A percentile compares a stretch with the other conserved stretches of the same genome.
These are phyloP conservation scores for Colletotrichum navitas DNA, from an alignment of 2,329 filamentous ascomycete species.

Conservation along the genomic window DNA sequence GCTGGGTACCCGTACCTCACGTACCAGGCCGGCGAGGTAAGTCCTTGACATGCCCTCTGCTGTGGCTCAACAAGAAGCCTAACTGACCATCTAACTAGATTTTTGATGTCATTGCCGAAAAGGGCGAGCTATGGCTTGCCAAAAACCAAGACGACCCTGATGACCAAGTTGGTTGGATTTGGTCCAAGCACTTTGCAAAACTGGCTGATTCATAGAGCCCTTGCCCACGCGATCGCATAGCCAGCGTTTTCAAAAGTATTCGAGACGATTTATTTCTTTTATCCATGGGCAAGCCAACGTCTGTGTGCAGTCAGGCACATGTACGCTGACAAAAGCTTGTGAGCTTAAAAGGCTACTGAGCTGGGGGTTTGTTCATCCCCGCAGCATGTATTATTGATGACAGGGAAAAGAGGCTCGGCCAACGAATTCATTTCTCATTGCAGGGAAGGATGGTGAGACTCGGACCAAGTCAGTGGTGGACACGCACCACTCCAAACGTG, in stretches of 20 bases:
- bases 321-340: slow-evolving; percentile 21
- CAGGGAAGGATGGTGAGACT: not conserved
- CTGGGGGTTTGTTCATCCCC: slow-evolving; percentile 4
- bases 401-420: not conserved
- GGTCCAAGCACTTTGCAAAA: slow-evolving; percentile 96
- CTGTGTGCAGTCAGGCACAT: slow-evolving; percentile 37
- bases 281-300: slow-evolving; percentile 3
- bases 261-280: slow-evolving; percentile 18
- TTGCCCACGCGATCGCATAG: slow-evolving; percentile 12
- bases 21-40: slow-evolving; percentile 91
- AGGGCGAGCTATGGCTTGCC: slow-evolving; percentile 97
- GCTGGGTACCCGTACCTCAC: slow-evolving; percentile 96
- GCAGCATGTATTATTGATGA: slow-evolving; percentile 27
- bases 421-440: slow-evolving; percentile 3
- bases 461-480: not conserved
- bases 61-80: slow-evolving; percentile 14
- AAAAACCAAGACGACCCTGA: slow-evolving; percentile 93
- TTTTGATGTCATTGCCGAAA: slow-evolving; percentile 93
- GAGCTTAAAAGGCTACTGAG: slow-evolving; percentile 14
- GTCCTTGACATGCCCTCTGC: slow-evolving; percentile 46
- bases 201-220: slow-evolving; percentile 62
- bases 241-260: slow-evolving; percentile 30
- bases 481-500: not conserved
- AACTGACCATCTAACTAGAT: slow-evolving; percentile 62
- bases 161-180: slow-evolving; percentile 93